Evolutionary conservation across 1,139 yeast genomes (phyloP).

Genomic region (Pichia sp.): DNA sequence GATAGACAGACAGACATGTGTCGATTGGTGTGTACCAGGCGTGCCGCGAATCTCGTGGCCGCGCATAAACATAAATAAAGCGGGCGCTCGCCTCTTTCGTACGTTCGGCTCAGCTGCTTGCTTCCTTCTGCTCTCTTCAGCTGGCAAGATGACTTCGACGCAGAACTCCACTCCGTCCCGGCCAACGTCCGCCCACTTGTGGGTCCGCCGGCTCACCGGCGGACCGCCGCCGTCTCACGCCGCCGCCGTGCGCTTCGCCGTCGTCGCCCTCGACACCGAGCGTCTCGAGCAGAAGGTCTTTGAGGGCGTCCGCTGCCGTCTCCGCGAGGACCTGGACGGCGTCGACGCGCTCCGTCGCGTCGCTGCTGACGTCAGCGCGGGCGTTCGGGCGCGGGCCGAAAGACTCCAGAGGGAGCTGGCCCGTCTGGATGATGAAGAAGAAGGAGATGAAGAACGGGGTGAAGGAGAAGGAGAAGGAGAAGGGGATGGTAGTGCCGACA

Average conservation of each 20-base stretch:
- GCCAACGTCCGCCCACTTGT: neutral
- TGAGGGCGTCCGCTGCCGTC: constrained; percentile 3
- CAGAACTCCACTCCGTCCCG: neutral
- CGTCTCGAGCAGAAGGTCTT: constrained; percentile 3
- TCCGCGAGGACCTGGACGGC: constrained; percentile 5
- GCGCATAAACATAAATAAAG: too few species aligned
- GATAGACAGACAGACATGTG: too few species aligned
- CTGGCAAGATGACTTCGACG: neutral
- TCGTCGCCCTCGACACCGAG: neutral
- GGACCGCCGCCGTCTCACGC: neutral
- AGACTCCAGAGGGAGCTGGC: constrained; percentile 1
- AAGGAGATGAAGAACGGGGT: neutral
- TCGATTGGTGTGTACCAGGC: too few species aligned
- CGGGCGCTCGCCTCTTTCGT: too few species aligned
- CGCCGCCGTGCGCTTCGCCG: neutral
- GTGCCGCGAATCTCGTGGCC: too few species aligned
- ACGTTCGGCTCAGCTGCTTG: too few species aligned
- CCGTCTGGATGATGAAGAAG: neutral
- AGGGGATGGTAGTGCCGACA: neutral
- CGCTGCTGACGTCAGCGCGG: neutral
- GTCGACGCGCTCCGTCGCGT: constrained; percentile 3
- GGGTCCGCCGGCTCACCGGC: constrained; percentile 3
- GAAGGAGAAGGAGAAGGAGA: neutral
- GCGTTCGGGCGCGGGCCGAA: neutral
- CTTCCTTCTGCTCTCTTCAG: too few species aligned